Evolutionary conservation across 208 protist species (phyloP), one percentile per base, ranked within the genome.

Genomic region (Acanthamoeba healyi): DNA sequence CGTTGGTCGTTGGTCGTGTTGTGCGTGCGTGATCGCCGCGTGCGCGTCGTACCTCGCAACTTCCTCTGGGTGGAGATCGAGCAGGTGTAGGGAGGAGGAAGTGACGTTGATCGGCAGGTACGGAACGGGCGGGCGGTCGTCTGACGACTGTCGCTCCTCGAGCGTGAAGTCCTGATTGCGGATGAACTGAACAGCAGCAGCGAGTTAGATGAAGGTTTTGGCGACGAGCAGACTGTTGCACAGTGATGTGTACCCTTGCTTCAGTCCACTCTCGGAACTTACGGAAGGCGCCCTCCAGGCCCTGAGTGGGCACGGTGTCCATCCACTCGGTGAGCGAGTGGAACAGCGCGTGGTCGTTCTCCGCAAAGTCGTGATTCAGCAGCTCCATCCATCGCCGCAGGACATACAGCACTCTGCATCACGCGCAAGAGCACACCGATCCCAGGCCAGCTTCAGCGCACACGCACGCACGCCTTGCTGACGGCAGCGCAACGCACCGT

Each of bases 61-160:
- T 79, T 79, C 67, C 22, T 79, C 67, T 1, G 67, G 67, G 67
- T 79, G 67, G 38, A 88, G 79, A 19, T 88, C 44, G n/a, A 88
- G 46, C 15, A 88, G 46, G 26, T 88, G 36, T 1, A 88, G 79
- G 12, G 79, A 88, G 2, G 79, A 65, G 19, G 79, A 88, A 12
- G 79, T 88, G n/a, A 88, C 79, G 36, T 88, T 88, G 79, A 88
- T 88, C 14, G 79, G 79, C 44, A 88, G 44, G 46, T 88, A 88
- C 5, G 79, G 79, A 6, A 88, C 79, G 2, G 79, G 79, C 34
- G 79, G 79, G 12, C 79, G 44, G 1, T 88, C 79, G 79, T 40
- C 9, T 9, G 44, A 46, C 44, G 36, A 1, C 24, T 34, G 44
- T 24, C 79, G 26, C 54, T 88, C 79, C 36, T 56, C 79, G 10